A percentile compares a stretch with the other conserved stretches of the same genome.
Conservation (phyloP, 805 yeast species). For the Yarrowia divulgata region DNA sequence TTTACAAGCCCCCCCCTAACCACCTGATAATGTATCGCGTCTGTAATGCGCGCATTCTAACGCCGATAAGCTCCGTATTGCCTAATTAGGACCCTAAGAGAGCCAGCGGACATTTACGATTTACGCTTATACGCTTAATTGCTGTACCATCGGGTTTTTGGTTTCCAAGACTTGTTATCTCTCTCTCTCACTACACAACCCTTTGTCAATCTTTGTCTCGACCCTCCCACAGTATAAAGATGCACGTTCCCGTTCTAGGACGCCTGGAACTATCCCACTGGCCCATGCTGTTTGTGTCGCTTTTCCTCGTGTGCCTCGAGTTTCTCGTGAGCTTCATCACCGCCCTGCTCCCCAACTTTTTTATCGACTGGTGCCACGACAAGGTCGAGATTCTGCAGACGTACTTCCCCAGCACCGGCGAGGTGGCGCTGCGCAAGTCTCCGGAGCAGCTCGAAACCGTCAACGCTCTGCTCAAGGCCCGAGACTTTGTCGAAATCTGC, state of each 20-base stretch:
- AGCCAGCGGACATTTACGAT: slow-evolving; percentile 21
- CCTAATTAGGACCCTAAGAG: slow-evolving; percentile 2
- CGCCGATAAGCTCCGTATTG: slow-evolving; percentile 8
- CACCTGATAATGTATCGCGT: slow-evolving; percentile 5
- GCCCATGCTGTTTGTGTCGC: slow-evolving; percentile 50
- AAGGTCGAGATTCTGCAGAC: slow-evolving; percentile 40
- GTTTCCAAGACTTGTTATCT: background rate
- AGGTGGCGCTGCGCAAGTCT: slow-evolving; percentile 24
- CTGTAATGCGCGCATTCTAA: background rate
- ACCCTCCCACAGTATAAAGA: too few species aligned
- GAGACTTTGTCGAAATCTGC: slow-evolving; percentile 67
- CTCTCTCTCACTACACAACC: background rate
- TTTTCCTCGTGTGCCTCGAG: slow-evolving; percentile 49
- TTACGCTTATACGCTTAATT: too few species aligned
- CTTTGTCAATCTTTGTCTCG: too few species aligned
- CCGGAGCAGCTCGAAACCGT: slow-evolving; percentile 32
- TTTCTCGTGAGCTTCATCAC: slow-evolving; percentile 47
- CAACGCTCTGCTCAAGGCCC: slow-evolving; percentile 31
- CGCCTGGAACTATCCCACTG: slow-evolving; percentile 48
- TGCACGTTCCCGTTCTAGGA: slow-evolving; percentile 47
- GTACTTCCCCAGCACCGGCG: slow-evolving; percentile 27
- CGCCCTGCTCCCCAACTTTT: slow-evolving; percentile 45
- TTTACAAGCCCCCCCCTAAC: too few species aligned
- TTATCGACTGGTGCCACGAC: slow-evolving; percentile 45
- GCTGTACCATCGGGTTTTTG: too few species aligned